Evolutionary conservation across 108 stramenopile species (phyloP).

Genomic region (Cyclostephanos tholiformis): DNA sequence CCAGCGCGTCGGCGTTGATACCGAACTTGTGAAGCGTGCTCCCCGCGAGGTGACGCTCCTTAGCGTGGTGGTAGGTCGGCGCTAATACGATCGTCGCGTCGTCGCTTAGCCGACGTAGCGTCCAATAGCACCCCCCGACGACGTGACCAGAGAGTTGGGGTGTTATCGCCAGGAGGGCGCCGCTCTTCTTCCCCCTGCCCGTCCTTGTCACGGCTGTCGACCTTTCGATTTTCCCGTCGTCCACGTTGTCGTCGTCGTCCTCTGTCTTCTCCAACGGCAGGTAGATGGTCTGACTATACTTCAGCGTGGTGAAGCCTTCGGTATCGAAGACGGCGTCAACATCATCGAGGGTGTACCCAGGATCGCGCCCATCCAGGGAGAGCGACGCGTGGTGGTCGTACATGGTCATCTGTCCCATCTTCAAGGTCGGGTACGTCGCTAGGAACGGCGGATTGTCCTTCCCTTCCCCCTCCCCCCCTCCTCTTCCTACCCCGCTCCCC

Average conservation of each 20-base stretch:
- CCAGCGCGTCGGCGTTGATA: constrained; percentile 75
- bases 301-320: constrained; percentile 70
- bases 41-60: constrained; percentile 83
- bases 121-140: constrained; percentile 85
- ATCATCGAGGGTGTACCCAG: constrained; percentile 85
- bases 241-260: not conserved
- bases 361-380: constrained; percentile 71
- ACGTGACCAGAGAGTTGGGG: constrained; percentile 89
- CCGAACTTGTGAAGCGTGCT: constrained; percentile 76
- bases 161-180: constrained; percentile 57
- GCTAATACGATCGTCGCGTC: constrained; percentile 79
- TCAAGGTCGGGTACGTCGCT: constrained; percentile 92
- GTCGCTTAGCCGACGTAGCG: constrained; percentile 68
- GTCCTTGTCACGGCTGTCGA: not conserved
- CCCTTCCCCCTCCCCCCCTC: not conserved
- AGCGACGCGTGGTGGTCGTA: constrained; percentile 90
- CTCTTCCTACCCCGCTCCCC: constrained; percentile 23
- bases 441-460: constrained; percentile 80
- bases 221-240: constrained; percentile 6
- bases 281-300: constrained; percentile 86
- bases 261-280: constrained; percentile 39
- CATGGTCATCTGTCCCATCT: constrained; percentile 97
- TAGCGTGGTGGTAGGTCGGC: constrained; percentile 78
- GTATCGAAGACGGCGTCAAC: constrained; percentile 80
- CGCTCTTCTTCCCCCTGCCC: not conserved